phyloP scores from a whole-genome alignment of 805 yeast genomes.

The Maudiozyma bulderi region DNA sequence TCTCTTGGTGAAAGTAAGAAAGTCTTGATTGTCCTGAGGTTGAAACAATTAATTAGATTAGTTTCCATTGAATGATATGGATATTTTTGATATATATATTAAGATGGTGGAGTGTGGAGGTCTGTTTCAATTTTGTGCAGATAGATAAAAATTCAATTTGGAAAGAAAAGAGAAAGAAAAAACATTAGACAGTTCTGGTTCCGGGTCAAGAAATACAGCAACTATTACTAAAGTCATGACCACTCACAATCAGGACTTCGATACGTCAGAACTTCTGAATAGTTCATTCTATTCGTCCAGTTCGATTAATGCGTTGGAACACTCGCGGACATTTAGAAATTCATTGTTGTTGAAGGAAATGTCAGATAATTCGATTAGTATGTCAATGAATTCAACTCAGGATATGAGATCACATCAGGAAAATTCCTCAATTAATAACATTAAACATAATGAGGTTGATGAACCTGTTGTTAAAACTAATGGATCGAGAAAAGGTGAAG shows the following conservation, averaged over 20 bases:
- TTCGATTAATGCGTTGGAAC: slow-evolving; percentile 23
- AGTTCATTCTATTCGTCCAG: slow-evolving; percentile 24
- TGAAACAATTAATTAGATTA: too few species aligned
- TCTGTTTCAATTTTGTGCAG: too few species aligned
- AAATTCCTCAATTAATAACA: not conserved
- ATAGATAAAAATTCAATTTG: too few species aligned
- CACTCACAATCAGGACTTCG: slow-evolving; percentile 2
- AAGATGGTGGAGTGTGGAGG: too few species aligned
- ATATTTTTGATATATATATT: too few species aligned
- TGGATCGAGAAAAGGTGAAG: slow-evolving; percentile 7
- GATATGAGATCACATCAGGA: not conserved
- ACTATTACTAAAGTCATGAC: not conserved
- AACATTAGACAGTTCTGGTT: too few species aligned
- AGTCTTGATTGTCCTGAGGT: too few species aligned
- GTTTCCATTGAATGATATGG: too few species aligned
- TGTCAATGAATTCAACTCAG: slow-evolving; percentile 1
- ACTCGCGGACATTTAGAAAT: slow-evolving; percentile 27
- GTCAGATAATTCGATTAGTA: slow-evolving; percentile 12
- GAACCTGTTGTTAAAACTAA: not conserved
- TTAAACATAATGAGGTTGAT: not conserved
- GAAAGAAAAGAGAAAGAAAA: too few species aligned
- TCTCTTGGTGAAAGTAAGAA: too few species aligned
- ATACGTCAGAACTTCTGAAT: slow-evolving; percentile 14
- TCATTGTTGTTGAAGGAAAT: slow-evolving; percentile 24
- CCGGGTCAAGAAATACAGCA: too few species aligned